Conservation (phyloP, 371 early-diverging fungal genomes). For the Nematocida parisii region DNA sequence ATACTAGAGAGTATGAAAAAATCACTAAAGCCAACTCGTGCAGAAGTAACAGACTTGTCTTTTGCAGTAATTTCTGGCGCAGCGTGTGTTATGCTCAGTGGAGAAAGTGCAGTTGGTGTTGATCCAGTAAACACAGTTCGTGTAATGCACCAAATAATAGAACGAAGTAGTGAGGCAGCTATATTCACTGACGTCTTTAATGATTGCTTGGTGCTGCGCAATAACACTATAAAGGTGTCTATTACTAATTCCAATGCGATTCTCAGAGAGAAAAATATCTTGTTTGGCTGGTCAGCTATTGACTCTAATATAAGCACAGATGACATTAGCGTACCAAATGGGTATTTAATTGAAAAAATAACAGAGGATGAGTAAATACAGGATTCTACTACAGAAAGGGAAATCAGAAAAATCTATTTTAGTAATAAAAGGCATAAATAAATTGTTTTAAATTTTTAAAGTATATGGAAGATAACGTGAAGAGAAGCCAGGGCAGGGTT, state of each 20-base stretch:
- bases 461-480: background rate
- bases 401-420: background rate
- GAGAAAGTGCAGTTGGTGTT: constrained; percentile 88
- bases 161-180: background rate
- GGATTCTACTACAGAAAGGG: background rate
- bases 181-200: background rate
- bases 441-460: background rate
- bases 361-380: background rate
- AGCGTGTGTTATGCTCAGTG: constrained; percentile 95
- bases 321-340: background rate
- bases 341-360: background rate
- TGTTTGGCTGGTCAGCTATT: background rate
- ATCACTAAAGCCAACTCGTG: constrained; percentile 90
- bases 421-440: background rate
- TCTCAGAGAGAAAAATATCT: background rate
- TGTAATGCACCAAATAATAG: constrained; percentile 33
- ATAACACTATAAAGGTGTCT: background rate
- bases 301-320: background rate
- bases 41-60: constrained; percentile 94
- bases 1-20: constrained; percentile 94
- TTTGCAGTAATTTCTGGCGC: constrained; percentile 92
- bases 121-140: constrained; percentile 73
- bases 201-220: background rate
- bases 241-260: background rate
- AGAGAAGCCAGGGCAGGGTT: background rate